Conservation (phyloP, 257 asterid species). For the Galeopsis tetrahit region DNA sequence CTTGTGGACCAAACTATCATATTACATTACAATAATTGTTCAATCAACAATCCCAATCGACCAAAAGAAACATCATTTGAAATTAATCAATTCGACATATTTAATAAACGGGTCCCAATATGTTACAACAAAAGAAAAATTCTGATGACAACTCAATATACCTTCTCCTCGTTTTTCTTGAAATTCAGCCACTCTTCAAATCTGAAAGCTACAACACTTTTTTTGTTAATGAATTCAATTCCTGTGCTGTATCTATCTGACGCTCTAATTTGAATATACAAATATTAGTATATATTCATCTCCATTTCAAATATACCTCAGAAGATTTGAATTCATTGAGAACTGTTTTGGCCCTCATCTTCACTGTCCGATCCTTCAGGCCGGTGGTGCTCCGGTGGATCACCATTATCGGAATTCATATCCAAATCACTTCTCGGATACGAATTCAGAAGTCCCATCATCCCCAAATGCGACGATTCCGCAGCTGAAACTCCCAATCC, state of each 20-base stretch:
- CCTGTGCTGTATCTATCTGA: too few relatives aligned
- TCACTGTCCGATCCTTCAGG: slow-evolving; percentile 47
- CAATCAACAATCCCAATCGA: slow-evolving; percentile 27
- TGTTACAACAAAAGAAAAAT: slow-evolving; percentile 19
- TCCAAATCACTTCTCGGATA: slow-evolving; percentile 54
- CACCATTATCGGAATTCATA: slow-evolving; percentile 39
- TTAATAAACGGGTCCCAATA: too few relatives aligned
- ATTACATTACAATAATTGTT: slow-evolving; percentile 47
- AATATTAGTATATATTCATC: too few relatives aligned
- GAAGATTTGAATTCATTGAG: slow-evolving; percentile 28
- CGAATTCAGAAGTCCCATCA: slow-evolving; percentile 65
- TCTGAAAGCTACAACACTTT: slow-evolving; percentile 32
- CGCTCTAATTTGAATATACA: background rate
- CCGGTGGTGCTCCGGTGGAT: slow-evolving; percentile 41
- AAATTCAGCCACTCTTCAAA: slow-evolving; percentile 4
- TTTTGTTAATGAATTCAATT: background rate
- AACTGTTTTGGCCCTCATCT: slow-evolving; percentile 50
- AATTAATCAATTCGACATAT: background rate
- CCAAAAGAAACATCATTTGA: slow-evolving; percentile 14
- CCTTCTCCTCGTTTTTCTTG: slow-evolving; percentile 36
- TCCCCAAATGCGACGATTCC: slow-evolving; percentile 63
- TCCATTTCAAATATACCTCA: background rate
- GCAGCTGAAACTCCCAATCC: slow-evolving; percentile 62
- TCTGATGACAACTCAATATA: slow-evolving; percentile 39
- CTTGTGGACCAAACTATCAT: slow-evolving; percentile 49